These are phyloP conservation scores for Casaregolazyma lundiana DNA, from an alignment of 1,139 yeast species.

Conservation along the genomic window DNA sequence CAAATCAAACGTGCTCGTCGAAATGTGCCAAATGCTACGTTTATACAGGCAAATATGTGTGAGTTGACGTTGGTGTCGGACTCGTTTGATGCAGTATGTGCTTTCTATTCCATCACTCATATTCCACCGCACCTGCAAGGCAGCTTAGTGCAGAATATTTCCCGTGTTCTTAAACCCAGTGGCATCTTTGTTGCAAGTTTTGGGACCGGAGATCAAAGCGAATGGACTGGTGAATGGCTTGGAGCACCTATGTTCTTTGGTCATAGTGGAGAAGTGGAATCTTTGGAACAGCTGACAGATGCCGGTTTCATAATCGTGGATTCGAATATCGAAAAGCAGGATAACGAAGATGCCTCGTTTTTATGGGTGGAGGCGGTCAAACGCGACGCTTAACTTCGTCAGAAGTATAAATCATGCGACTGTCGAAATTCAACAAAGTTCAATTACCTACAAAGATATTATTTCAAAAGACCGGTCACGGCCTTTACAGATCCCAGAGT, in stretches of 20 bases:
- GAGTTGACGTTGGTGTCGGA: background rate
- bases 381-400: too few relatives aligned
- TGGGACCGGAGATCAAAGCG: background rate
- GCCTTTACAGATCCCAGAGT: conserved; percentile 29
- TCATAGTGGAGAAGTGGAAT: background rate
- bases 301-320: background rate
- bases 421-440: background rate
- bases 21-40: background rate
- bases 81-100: background rate
- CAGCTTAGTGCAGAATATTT: background rate
- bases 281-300: background rate
- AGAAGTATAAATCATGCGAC: background rate
- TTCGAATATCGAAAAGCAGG: background rate
- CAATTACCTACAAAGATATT: background rate
- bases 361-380: background rate
- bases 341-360: background rate
- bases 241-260: background rate
- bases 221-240: background rate
- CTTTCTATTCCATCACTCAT: background rate
- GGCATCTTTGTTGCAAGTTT: background rate
- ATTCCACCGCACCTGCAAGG: background rate
- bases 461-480: conserved; percentile 23
- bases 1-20: background rate
- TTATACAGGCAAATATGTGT: background rate
- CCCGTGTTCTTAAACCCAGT: background rate